A percentile compares a stretch with the other conserved stretches of the same genome.
Conservation (phyloP, 345 rosid species). For the Trapa incisa region DNA sequence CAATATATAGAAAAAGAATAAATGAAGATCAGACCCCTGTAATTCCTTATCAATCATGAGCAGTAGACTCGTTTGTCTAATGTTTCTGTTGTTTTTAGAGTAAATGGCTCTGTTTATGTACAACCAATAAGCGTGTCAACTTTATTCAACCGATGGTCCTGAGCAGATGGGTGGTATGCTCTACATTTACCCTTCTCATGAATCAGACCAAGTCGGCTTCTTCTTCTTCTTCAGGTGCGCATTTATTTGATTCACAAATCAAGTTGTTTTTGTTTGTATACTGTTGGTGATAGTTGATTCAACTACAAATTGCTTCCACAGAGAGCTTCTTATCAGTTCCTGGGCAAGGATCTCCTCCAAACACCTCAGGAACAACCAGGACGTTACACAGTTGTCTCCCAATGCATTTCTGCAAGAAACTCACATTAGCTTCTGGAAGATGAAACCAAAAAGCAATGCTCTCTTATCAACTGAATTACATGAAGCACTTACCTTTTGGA, state of each 20-base stretch:
- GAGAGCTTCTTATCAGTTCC: constrained; percentile 41
- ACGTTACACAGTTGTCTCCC: constrained; percentile 45
- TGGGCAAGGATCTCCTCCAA: constrained; percentile 62
- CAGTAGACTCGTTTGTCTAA: not conserved
- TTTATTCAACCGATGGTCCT: not conserved
- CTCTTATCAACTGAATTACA: not conserved
- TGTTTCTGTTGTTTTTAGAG: not conserved
- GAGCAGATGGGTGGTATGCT: not conserved
- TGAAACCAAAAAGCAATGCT: not conserved
- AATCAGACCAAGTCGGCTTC: not conserved
- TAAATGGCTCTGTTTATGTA: not conserved
- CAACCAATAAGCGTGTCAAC: not conserved
- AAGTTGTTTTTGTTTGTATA: not conserved
- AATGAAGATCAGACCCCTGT: not conserved
- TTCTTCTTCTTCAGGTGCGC: not conserved
- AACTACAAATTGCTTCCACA: constrained; percentile 44
- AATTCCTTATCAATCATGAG: not conserved
- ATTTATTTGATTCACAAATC: not conserved
- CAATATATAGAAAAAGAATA: not conserved
- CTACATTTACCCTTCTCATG: not conserved
- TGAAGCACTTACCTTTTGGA: constrained; percentile 20
- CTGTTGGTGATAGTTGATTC: not conserved
- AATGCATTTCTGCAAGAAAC: constrained; percentile 37
- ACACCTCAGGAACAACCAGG: constrained; percentile 36
- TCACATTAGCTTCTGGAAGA: not conserved